Percentiles rank a stretch among this genome's conserved stretches.
Conservation (phyloP, 345 rosid genomes). For the Acer negundo region DNA sequence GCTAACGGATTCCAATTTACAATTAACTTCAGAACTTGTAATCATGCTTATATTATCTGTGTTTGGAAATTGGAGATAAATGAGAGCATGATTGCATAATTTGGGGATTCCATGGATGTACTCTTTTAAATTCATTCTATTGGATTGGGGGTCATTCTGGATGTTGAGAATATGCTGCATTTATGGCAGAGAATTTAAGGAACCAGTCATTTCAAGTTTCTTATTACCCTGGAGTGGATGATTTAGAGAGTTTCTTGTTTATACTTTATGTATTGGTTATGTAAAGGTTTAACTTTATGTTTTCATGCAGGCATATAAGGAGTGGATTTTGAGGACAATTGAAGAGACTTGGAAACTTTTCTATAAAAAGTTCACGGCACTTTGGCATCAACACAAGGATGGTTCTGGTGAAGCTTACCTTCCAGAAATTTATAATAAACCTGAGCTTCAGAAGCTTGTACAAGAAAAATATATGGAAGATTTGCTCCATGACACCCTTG, state of each 20-base stretch:
- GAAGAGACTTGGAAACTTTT: conserved; percentile 85
- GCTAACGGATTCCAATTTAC: neutral
- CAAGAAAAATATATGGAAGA: conserved; percentile 63
- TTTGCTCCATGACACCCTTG: conserved; percentile 83
- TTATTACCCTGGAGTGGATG: neutral
- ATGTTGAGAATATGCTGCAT: neutral
- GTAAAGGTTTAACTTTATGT: neutral
- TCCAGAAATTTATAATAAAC: conserved; percentile 67
- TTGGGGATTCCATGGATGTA: neutral
- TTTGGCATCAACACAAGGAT: conserved; percentile 80
- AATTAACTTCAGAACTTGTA: neutral
- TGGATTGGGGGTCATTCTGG: neutral
- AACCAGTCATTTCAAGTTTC: neutral
- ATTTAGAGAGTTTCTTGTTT: neutral
- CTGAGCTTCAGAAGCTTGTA: conserved; percentile 62
- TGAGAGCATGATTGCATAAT: neutral
- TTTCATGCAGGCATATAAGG: conserved; percentile 58
- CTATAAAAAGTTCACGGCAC: conserved; percentile 54
- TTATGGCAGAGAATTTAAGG: neutral
- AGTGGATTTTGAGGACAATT: conserved; percentile 70
- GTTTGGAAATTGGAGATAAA: neutral
- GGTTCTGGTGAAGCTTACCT: conserved; percentile 90
- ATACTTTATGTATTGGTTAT: neutral
- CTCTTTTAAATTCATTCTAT: neutral
- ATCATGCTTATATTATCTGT: neutral